Evolutionary conservation across 2,329 filamentous ascomycete species (phyloP).

Genomic region (Calonectria pauciramosa): DNA sequence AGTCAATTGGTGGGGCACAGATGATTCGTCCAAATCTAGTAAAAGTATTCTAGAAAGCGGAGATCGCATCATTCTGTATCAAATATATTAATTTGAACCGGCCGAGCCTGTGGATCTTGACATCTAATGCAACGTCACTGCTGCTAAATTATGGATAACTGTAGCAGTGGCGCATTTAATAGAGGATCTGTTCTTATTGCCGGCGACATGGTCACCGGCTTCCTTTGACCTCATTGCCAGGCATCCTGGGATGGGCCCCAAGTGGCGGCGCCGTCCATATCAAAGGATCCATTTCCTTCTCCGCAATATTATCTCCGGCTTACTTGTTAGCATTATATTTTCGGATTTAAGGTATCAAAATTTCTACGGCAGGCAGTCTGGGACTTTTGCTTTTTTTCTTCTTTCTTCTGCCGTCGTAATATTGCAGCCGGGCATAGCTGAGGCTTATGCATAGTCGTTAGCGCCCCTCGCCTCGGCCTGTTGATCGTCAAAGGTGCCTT

Average conservation of each 20-base stretch:
- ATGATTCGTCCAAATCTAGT: too few species aligned
- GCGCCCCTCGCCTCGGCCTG: neutral
- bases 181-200: neutral
- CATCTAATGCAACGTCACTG: neutral
- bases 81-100: neutral
- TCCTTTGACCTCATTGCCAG: neutral
- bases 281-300: neutral
- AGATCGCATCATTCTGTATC: neutral
- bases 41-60: neutral
- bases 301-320: neutral
- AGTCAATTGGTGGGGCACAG: too few species aligned
- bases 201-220: neutral
- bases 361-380: neutral
- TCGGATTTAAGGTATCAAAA: neutral
- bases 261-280: neutral
- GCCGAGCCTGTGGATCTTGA: neutral
- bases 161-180: neutral
- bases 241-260: neutral
- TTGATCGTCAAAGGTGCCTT: neutral
- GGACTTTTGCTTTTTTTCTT: neutral
- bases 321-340: neutral
- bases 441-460: neutral
- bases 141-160: neutral
- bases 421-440: neutral
- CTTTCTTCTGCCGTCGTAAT: neutral